These are phyloP conservation scores for Dryas drummondii DNA, from an alignment of 306 rosid genomes.

Conservation along the genomic window DNA sequence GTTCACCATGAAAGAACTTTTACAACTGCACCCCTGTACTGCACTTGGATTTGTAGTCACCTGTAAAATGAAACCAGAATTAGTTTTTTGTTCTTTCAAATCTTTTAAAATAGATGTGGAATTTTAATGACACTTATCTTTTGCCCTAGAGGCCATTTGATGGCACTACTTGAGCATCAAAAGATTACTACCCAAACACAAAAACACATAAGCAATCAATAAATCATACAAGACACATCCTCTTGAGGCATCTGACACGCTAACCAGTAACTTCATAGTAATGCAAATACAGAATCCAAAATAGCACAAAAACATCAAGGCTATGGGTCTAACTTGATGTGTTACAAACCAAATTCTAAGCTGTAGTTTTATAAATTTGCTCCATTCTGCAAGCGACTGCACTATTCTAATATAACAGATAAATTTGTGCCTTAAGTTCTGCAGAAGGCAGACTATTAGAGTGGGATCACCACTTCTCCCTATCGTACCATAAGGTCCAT, in stretches of 20 bases:
- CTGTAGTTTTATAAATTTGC: neutral
- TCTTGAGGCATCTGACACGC: neutral
- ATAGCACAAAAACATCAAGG: neutral
- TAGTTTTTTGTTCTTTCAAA: neutral
- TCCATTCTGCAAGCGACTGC: neutral
- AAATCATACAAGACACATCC: neutral
- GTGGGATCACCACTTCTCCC: neutral
- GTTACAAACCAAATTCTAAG: neutral
- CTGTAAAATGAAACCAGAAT: conserved; percentile 46
- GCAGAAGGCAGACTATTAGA: neutral
- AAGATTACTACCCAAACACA: neutral
- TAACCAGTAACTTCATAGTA: neutral
- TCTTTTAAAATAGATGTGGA: neutral
- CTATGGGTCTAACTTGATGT: neutral
- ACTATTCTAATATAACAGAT: neutral
- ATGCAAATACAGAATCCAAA: neutral
- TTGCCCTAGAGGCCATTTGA: neutral
- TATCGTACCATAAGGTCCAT: neutral
- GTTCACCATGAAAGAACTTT: conserved; percentile 93
- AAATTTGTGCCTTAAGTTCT: neutral
- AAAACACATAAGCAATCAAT: neutral
- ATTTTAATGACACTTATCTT: neutral
- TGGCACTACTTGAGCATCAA: conserved; percentile 4
- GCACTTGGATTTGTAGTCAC: conserved; percentile 93
- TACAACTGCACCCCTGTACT: conserved; percentile 94